Evolutionary conservation across 176 grass and related monocot species (phyloP), one percentile per base, ranked within the genome.

Genomic region (Carex myosuroides): DNA sequence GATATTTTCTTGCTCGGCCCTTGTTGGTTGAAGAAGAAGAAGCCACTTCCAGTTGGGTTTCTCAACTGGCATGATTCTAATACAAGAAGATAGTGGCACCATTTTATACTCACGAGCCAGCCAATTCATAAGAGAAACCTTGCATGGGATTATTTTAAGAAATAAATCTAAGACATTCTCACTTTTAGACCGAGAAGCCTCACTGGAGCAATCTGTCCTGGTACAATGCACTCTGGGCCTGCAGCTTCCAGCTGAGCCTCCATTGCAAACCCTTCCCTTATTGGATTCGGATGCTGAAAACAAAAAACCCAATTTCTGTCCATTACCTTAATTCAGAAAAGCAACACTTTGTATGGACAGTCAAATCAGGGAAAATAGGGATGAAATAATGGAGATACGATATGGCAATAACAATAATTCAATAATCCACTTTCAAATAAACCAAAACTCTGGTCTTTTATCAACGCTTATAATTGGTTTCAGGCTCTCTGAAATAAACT

Each of bases 111-210:
- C 1, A 22, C 5, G 10, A 50, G 12, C 70, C 44, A 75, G 20
- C 13, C 48, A 26, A 56, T 22, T 77, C 12, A 77, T 32, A 77
- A 81, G 58, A 39, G 29, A 64, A 20, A 67, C 3, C 8, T 32
- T 13, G 64, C 46, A 22, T 79, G 39, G 24, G 32, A 68, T 53
- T 48, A 18, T 24, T 26, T 62, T 17, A 52, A 33, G 13, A 46
- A 53, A 86, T 18, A 50, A 57, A 85, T 30, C 5, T 8, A 55
- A 74, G 13, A 76, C 11, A 64, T 86, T 84, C 50, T 65, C 55
- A 99, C 96, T 89, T 99, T 99, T 81, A 99, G 81, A 54, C 96
- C 96, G 37, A 99, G 89, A 52, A 99, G 88, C 85, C 87, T 91
- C 67, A 99, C 85, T 30, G 96, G 96, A 26, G 87, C 88, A 60